These are phyloP conservation scores for Penicillium hesseltinei DNA, from an alignment of 2,329 filamentous ascomycete species.

Conservation along the genomic window DNA sequence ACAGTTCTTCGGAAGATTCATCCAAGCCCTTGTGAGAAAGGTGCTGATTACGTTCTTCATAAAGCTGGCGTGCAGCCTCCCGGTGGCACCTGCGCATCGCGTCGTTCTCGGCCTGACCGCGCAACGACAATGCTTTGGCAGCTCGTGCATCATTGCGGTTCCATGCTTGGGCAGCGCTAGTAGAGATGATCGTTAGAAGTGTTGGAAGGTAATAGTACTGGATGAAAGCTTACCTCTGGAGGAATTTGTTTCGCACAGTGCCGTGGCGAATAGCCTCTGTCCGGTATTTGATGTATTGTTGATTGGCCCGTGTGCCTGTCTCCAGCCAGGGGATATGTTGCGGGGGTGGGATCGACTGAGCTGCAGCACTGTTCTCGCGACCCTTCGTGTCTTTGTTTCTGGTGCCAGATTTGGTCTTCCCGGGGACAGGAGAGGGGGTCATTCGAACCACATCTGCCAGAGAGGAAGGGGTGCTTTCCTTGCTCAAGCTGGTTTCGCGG, in stretches of 20 bases:
- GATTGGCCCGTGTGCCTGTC: constrained; percentile 86
- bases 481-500: constrained; percentile 55
- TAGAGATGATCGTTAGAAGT: constrained; percentile 3
- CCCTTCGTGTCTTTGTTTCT: constrained; percentile 62
- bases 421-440: constrained; percentile 77
- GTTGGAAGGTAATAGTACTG: background rate
- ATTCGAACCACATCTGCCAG: constrained; percentile 94
- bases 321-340: constrained; percentile 96
- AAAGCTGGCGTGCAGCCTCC: constrained; percentile 85
- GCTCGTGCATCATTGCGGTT: constrained; percentile 96
- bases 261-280: constrained; percentile 97
- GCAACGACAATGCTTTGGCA: constrained; percentile 88
- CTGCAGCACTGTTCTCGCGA: constrained; percentile 75
- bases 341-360: constrained; percentile 79
- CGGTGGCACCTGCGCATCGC: constrained; percentile 96
- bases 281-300: constrained; percentile 89
- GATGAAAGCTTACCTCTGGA: constrained; percentile 70
- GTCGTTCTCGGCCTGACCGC: constrained; percentile 94
- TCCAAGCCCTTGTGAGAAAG: constrained; percentile 43
- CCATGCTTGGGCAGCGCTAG: constrained; percentile 93
- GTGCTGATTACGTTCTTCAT: constrained; percentile 86
- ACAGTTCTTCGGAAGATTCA: constrained; percentile 67
- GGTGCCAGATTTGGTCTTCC: constrained; percentile 53
- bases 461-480: constrained; percentile 71
- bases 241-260: constrained; percentile 91